Conservation (phyloP, 495 filamentous ascomycete species). For the Penicillium canariense region DNA sequence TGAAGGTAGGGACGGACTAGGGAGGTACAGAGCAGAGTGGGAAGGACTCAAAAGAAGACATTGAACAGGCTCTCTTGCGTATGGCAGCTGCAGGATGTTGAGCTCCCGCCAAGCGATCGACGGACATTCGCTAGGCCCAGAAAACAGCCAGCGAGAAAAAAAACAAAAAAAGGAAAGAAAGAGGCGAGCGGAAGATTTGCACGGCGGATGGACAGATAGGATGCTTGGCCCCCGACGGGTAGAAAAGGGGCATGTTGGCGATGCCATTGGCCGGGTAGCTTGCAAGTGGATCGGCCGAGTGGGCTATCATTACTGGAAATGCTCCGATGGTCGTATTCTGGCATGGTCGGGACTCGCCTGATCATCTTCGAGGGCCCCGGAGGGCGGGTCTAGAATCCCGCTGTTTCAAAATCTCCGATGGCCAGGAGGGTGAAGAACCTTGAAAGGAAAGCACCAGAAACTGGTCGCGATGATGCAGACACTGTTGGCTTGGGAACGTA, state of each 20-base stretch:
- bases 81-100: slow-evolving; percentile 21
- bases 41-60: too few species aligned
- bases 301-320: slow-evolving; percentile 33
- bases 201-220: slow-evolving; percentile 20
- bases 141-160: background rate
- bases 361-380: slow-evolving; percentile 1
- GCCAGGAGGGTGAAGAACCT: too few species aligned
- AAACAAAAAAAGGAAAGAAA: too few species aligned
- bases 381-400: background rate
- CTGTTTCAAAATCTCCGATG: slow-evolving; percentile 1
- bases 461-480: background rate
- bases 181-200: slow-evolving; percentile 10
- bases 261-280: slow-evolving; percentile 10
- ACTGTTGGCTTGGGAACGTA: slow-evolving; percentile 4
- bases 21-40: too few species aligned
- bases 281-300: slow-evolving; percentile 17
- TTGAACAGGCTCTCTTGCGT: slow-evolving; percentile 1
- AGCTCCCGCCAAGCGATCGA: slow-evolving; percentile 12
- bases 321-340: slow-evolving; percentile 20
- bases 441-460: too few species aligned
- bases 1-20: background rate
- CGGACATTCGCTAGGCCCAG: too few species aligned
- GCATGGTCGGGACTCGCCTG: slow-evolving; percentile 11
- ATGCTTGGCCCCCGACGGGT: slow-evolving; percentile 18
- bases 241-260: slow-evolving; percentile 22